phyloP scores from a whole-genome alignment of 768 basidiomycete genomes.

The Mycena chlorophos region DNA sequence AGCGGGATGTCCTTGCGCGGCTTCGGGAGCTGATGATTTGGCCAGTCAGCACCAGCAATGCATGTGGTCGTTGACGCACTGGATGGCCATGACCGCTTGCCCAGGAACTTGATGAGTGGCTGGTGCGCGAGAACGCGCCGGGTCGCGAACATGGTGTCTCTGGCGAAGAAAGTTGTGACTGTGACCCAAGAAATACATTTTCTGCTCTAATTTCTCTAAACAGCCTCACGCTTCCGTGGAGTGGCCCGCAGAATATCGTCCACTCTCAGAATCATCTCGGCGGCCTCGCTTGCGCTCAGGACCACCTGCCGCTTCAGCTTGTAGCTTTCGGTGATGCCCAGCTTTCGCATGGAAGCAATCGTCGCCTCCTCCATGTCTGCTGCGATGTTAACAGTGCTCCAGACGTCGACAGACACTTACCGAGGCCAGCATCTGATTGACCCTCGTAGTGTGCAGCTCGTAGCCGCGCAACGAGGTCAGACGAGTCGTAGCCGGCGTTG shows the following conservation, averaged over 20 bases:
- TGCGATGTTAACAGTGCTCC: not conserved
- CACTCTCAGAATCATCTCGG: constrained; percentile 98
- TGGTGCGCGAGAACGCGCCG: constrained; percentile 44
- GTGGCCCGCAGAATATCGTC: constrained; percentile 89
- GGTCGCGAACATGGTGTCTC: constrained; percentile 33
- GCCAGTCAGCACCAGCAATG: not conserved
- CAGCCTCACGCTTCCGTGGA: constrained; percentile 83
- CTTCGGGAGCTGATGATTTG: constrained; percentile 32
- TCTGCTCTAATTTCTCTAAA: constrained; percentile 39
- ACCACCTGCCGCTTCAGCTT: constrained; percentile 97
- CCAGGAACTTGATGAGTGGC: constrained; percentile 64
- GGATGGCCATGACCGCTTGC: constrained; percentile 54
- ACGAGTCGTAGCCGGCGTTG: constrained; percentile 98
- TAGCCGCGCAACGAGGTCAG: constrained; percentile 86
- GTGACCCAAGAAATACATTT: constrained; percentile 3
- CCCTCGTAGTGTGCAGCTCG: constrained; percentile 95
- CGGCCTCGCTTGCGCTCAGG: constrained; percentile 90
- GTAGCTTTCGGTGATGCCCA: constrained; percentile 95
- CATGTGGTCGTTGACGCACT: constrained; percentile 33
- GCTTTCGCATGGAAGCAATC: constrained; percentile 82
- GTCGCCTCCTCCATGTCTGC: constrained; percentile 86
- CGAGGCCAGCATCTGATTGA: constrained; percentile 79
- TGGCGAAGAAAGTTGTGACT: not conserved
- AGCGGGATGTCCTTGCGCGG: constrained; percentile 61
- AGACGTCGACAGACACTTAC: constrained; percentile 44